Conservation (phyloP, 2,329 filamentous ascomycete species). For the Alternaria sp. region DNA sequence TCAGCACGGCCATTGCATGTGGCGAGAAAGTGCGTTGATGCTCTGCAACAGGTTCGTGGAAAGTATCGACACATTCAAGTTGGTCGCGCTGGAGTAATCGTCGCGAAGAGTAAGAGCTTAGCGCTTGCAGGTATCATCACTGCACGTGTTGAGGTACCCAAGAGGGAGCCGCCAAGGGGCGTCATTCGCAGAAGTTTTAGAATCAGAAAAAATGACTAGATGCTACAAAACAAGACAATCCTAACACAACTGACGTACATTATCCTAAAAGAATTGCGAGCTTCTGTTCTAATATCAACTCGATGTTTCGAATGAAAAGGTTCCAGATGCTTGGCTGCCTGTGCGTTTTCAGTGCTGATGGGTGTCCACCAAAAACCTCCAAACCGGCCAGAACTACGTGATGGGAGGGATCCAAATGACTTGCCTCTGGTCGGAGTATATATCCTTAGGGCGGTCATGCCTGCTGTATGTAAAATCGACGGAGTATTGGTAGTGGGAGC, state of each 20-base stretch:
- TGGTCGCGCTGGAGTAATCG: neutral
- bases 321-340: neutral
- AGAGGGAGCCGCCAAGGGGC: neutral
- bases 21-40: constrained; percentile 1
- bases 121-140: neutral
- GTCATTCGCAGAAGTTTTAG: neutral
- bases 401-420: neutral
- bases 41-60: neutral
- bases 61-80: neutral
- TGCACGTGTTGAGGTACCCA: neutral
- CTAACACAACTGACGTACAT: neutral
- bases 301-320: too few species aligned
- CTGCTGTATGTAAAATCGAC: neutral
- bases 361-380: neutral
- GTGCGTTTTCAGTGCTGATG: neutral
- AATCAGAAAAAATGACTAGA: neutral
- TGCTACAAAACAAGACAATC: neutral
- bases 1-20: neutral
- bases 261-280: too few species aligned
- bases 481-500: neutral
- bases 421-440: neutral
- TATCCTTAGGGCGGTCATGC: neutral
- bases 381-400: neutral
- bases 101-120: neutral
- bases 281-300: neutral